Conservation (phyloP, 192 early-diverging fungal genomes). For the Lunasporangiospora selenospora region DNA sequence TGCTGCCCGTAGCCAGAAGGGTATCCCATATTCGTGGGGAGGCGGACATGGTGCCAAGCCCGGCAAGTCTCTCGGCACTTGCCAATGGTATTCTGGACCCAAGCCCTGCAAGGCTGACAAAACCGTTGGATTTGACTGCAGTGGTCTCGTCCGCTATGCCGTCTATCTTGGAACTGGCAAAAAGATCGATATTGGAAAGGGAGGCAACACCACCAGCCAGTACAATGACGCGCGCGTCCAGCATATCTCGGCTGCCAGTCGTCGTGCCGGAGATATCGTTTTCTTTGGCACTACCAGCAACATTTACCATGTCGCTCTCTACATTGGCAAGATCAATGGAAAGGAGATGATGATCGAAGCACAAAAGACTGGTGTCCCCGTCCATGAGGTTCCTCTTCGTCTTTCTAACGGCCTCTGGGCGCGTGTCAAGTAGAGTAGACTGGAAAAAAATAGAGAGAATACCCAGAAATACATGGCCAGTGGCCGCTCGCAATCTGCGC, state of each 20-base stretch:
- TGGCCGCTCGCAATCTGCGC: too few species aligned
- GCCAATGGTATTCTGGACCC: not conserved
- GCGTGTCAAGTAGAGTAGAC: too few species aligned
- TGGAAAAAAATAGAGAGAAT: too few species aligned
- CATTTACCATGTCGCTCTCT: not conserved
- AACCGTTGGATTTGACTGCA: conserved; percentile 8
- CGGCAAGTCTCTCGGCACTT: not conserved
- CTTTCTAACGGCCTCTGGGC: not conserved
- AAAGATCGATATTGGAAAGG: not conserved
- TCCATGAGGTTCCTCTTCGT: conserved; percentile 5
- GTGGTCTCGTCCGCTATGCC: conserved; percentile 5
- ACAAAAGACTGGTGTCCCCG: not conserved
- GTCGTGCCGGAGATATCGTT: not conserved
- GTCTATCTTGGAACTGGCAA: not conserved
- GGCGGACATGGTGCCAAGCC: not conserved
- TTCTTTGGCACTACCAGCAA: not conserved
- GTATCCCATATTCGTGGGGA: conserved; percentile 7
- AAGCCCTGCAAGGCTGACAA: not conserved
- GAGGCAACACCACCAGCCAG: not conserved
- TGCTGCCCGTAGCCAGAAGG: not conserved
- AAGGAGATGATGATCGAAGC: conserved; percentile 11
- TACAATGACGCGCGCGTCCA: not conserved
- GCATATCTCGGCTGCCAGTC: not conserved
- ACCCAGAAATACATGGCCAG: too few species aligned
- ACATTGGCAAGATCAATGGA: conserved; percentile 5